Evolutionary conservation across 257 asterid species (phyloP).

Genomic region (Gentiana macrophylla): DNA sequence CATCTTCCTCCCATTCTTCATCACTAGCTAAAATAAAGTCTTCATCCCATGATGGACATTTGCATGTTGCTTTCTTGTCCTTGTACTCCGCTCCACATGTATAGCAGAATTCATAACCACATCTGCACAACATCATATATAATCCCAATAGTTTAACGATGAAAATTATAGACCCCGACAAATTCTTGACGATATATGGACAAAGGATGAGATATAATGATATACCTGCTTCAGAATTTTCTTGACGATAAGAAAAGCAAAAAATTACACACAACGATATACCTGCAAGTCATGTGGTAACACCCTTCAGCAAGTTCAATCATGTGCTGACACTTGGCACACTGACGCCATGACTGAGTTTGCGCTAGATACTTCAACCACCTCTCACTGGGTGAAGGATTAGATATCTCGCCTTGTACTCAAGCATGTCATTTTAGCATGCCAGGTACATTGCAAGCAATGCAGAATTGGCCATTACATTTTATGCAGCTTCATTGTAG

Average conservation of each 20-base stretch:
- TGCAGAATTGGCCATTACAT: slow-evolving; percentile 46
- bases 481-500: slow-evolving; percentile 25
- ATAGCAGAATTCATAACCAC: slow-evolving; percentile 74
- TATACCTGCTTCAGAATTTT: too few species aligned
- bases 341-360: slow-evolving; percentile 21
- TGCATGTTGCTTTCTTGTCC: slow-evolving; percentile 50
- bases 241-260: too few species aligned
- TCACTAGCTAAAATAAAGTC: slow-evolving; percentile 16
- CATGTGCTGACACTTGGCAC: slow-evolving; percentile 23
- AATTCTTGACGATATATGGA: too few species aligned
- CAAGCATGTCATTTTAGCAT: slow-evolving; percentile 38
- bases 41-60: slow-evolving; percentile 68
- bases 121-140: slow-evolving; percentile 29
- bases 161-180: background rate
- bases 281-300: slow-evolving; percentile 30
- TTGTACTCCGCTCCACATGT: slow-evolving; percentile 80
- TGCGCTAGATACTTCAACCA: slow-evolving; percentile 36
- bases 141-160: background rate
- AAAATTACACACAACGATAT: background rate
- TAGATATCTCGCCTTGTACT: slow-evolving; percentile 30
- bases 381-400: slow-evolving; percentile 35
- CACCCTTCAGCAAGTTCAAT: slow-evolving; percentile 22
- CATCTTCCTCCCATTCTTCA: slow-evolving; percentile 1
- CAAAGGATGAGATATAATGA: too few species aligned
- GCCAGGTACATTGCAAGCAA: slow-evolving; percentile 72